Base-by-base conservation (phyloP, 371 early-diverging fungal species). In the Coemansia sp. region DNA sequence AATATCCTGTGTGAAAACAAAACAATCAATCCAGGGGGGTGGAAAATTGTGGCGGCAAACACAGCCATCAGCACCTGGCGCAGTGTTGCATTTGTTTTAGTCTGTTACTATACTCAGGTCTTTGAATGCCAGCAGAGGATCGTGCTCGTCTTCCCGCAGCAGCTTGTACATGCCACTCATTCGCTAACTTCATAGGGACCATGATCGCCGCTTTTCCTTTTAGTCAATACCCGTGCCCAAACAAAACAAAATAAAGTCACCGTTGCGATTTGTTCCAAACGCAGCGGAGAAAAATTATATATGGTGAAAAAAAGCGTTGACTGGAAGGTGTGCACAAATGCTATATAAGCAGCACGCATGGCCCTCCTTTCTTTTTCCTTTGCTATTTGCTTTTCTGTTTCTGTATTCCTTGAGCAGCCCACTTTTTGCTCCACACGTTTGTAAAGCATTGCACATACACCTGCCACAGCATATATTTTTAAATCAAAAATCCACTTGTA, bases 1-100 rank as follows among this genome's bases (percentile, higher is more conserved):
- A 55, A 55, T 55, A 55, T 55, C 55, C 55, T 30, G 30, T 26
- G 28, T 55, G n/a, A 25, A 55, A 26, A 6, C 30, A 28, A 47
- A n/a, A 47, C 14, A 47, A 47, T 18, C 5, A 14, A 47, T 7
- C 47, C 47, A 47, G 47, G 37, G 37, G 37, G 37, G 11, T 37
- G 37, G 37, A 37, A 37, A 37, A 37, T 37, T 37, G 16, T 18
- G 47, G 26, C 28, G 25, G 47, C 28, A 37, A 60, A 30, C 47
- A 18, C 48, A 8, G 48, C 9, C 50, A 48, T 50, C 33, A 30
- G 5, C 14, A 47, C 37, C 37, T 2, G 37, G 37, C 37, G 37
- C 37, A 37, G 37, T 37, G 8, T 37, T 37, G 11, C 37, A 21
- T 12, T 40, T 59, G 42, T 14, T 44, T 16, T 20, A 25, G 25